These are phyloP conservation scores for Fomitopsis pinicola DNA, from an alignment of 1,284 basidiomycete species.

Conservation along the genomic window DNA sequence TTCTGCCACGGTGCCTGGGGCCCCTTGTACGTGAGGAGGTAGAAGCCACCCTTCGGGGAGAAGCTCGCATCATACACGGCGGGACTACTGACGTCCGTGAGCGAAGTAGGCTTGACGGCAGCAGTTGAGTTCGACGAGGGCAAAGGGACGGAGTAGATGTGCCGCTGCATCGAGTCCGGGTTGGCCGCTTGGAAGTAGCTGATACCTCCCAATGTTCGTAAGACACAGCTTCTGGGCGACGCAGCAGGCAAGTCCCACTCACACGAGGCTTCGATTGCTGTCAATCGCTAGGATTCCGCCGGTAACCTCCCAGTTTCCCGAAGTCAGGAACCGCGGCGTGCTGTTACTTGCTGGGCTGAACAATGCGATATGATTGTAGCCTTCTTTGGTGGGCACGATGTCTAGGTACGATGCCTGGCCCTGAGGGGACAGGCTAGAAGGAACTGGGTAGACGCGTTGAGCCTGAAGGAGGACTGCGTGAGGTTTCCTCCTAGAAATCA, in stretches of 20 bases:
- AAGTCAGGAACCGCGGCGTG: conserved; percentile 79
- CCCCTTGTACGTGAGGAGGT: conserved; percentile 77
- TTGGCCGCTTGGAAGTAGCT: conserved; percentile 90
- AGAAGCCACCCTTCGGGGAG: conserved; percentile 83
- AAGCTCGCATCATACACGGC: conserved; percentile 71
- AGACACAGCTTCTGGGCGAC: background rate
- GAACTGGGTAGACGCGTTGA: conserved; percentile 60
- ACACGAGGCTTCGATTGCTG: conserved; percentile 65
- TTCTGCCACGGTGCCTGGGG: conserved; percentile 87
- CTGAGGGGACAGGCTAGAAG: conserved; percentile 37
- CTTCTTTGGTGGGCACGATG: conserved; percentile 73
- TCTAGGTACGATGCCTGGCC: conserved; percentile 75
- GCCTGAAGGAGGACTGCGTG: conserved; percentile 30
- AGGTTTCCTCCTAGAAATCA: conserved; percentile 1
- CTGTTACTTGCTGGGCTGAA: conserved; percentile 72
- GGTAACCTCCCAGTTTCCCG: conserved; percentile 88
- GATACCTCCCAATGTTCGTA: conserved; percentile 3
- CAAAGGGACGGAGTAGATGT: conserved; percentile 75
- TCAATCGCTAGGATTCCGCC: conserved; percentile 74
- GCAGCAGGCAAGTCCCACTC: conserved; percentile 28
- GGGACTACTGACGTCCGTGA: conserved; percentile 64
- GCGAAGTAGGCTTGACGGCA: conserved; percentile 39
- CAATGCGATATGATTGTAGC: conserved; percentile 87
- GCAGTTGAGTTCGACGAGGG: conserved; percentile 36
- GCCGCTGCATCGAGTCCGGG: conserved; percentile 78